Evolutionary conservation across 805 yeast genomes (phyloP).

Genomic region (Pichia ethanolica): DNA sequence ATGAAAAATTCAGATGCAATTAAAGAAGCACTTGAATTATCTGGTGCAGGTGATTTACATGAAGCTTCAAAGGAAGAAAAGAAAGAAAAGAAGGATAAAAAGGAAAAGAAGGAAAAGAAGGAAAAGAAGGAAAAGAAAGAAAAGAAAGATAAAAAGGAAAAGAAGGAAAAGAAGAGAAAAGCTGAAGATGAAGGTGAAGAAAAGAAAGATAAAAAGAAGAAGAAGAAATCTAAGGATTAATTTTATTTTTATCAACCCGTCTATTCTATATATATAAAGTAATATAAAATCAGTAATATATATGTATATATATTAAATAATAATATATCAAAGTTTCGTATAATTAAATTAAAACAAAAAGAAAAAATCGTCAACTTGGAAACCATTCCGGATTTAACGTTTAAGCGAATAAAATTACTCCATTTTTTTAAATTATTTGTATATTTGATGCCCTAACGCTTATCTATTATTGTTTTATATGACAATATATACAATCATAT

Average conservation of each 20-base stretch:
- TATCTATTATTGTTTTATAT: too few relatives aligned
- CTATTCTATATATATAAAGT: not conserved
- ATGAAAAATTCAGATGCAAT: slow-evolving; percentile 94
- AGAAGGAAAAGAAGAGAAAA: slow-evolving; percentile 10
- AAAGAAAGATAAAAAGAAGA: slow-evolving; percentile 10
- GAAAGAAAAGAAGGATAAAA: slow-evolving; percentile 42
- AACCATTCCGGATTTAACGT: too few relatives aligned
- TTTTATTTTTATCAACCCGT: not conserved
- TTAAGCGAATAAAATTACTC: too few relatives aligned
- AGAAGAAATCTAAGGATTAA: slow-evolving; percentile 24
- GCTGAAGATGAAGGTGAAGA: slow-evolving; percentile 8
- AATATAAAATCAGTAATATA: too few relatives aligned
- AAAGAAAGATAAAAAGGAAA: slow-evolving; percentile 34
- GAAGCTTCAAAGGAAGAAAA: slow-evolving; percentile 36
- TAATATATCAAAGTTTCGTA: too few relatives aligned
- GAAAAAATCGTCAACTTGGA: too few relatives aligned
- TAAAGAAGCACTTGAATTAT: slow-evolving; percentile 76
- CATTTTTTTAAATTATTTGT: too few relatives aligned
- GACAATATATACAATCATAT: too few relatives aligned
- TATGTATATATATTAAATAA: too few relatives aligned
- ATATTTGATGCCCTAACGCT: too few relatives aligned
- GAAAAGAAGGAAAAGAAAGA: slow-evolving; percentile 47
- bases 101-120: slow-evolving; percentile 43
- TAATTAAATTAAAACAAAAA: too few relatives aligned
- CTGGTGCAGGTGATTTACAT: slow-evolving; percentile 31